Evolutionary conservation across 371 early-diverging fungal species (phyloP), one percentile per base, ranked within the genome.

Genomic region (Blyttiomyces sp.): DNA sequence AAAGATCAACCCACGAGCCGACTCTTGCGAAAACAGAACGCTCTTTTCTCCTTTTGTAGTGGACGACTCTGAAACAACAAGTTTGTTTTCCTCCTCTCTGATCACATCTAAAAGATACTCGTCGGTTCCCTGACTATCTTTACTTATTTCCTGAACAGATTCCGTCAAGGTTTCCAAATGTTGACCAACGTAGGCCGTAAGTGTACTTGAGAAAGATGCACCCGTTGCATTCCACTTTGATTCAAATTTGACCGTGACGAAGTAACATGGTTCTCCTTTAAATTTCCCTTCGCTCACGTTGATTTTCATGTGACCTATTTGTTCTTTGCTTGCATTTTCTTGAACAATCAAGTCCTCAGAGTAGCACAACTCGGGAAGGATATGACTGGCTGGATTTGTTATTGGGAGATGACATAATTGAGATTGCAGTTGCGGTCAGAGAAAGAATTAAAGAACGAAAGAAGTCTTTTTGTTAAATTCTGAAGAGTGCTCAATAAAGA

Each of bases 221-320:
- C n/a, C 35, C 7, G 17, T 30, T 32, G 50, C n/a, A n/a, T 26
- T 28, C 9, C 24, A n/a, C 21, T 43, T 45, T 16, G 59, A 35
- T 32, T 63, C 63, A 16, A 43, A 36, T 17, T 56, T 43, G 56
- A 63, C 33, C 17, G 43, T 56, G 9, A 63, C 52, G 23, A 63
- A 63, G 26, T 63, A 63, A 34, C 55, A 55, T 13, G 55, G 43
- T n/a, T n/a, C n/a, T n/a, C n/a, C n/a, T n/a, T n/a, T n/a, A n/a
- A n/a, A n/a, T n/a, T n/a, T n/a, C n/a, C n/a, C n/a, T n/a, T n/a
- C n/a, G n/a, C n/a, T n/a, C n/a, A n/a, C n/a, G n/a, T n/a, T n/a
- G n/a, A n/a, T n/a, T n/a, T n/a, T n/a, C n/a, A n/a, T n/a, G n/a
- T n/a, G n/a, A n/a, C n/a, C n/a, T n/a, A n/a, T n/a, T n/a, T n/a